Percentiles rank a stretch among this genome's conserved stretches.
Evolutionary conservation across 768 basidiomycete species (phyloP).

Genomic region (Trametes maxima): DNA sequence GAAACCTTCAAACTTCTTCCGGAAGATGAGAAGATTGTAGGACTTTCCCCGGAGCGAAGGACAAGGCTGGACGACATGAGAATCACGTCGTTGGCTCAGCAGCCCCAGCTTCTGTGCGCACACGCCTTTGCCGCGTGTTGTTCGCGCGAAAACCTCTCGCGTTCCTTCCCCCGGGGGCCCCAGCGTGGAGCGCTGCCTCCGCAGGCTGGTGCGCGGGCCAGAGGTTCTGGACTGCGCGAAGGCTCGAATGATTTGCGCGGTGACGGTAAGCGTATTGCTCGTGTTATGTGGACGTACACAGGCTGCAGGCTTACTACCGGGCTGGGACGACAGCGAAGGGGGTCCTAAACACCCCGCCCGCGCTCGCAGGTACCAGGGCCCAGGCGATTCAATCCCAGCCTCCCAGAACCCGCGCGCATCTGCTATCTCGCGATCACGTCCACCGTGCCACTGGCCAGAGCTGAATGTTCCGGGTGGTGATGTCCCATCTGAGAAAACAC

Average conservation of each 20-base stretch:
- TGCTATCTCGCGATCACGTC: constrained; percentile 21
- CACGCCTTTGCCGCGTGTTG: constrained; percentile 29
- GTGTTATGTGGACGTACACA: constrained; percentile 19
- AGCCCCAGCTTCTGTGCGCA: constrained; percentile 12
- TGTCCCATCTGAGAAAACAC: constrained; percentile 27
- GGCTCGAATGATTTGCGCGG: constrained; percentile 9
- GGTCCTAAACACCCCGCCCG: neutral
- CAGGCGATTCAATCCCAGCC: constrained; percentile 7
- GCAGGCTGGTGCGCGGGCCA: neutral
- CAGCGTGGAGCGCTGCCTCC: constrained; percentile 12
- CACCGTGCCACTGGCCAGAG: constrained; percentile 2
- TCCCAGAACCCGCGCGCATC: constrained; percentile 12
- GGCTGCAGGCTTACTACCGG: constrained; percentile 10
- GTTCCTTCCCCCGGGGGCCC: constrained; percentile 3
- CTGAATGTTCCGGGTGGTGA: constrained; percentile 20
- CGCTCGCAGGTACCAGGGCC: constrained; percentile 1
- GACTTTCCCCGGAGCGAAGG: constrained; percentile 22
- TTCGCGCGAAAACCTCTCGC: constrained; percentile 11
- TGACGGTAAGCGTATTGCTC: constrained; percentile 9
- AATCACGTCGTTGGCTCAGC: constrained; percentile 1
- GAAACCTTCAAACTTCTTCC: constrained; percentile 9
- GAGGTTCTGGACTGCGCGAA: constrained; percentile 21
- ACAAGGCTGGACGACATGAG: constrained; percentile 11
- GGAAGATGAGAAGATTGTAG: constrained; percentile 8
- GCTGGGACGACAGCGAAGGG: constrained; percentile 11